A percentile compares a stretch with the other conserved stretches of the same genome.
phyloP scores from a whole-genome alignment of 106 monocot genomes.

The Acanthochlamys bracteata region DNA sequence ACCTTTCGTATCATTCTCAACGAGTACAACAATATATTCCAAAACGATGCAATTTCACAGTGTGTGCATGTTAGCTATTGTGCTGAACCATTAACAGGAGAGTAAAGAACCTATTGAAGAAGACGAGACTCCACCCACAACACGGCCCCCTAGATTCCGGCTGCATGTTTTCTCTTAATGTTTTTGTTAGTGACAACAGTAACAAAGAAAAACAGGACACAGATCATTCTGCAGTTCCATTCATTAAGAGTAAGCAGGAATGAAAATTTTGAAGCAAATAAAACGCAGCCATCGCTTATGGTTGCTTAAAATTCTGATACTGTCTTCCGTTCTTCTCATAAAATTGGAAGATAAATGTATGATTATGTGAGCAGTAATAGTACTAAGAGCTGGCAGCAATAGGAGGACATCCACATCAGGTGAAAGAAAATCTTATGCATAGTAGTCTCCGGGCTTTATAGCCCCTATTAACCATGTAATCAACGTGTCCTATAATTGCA shows the following conservation, averaged over 20 bases:
- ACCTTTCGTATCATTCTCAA: too few species aligned
- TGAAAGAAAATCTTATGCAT: conserved; percentile 82
- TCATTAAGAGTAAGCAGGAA: background rate
- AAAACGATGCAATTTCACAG: background rate
- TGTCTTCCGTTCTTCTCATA: background rate
- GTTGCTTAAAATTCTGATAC: too few species aligned
- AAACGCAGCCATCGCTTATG: background rate
- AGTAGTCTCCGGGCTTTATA: conserved; percentile 98
- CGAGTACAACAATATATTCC: too few species aligned
- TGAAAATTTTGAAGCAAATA: background rate
- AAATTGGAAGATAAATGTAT: background rate
- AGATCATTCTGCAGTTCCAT: background rate
- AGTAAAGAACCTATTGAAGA: conserved; percentile 69
- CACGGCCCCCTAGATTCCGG: conserved; percentile 60
- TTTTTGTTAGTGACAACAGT: background rate
- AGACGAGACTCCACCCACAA: conserved; percentile 83
- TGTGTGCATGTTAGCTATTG: background rate
- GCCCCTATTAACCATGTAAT: conserved; percentile 97
- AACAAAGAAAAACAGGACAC: background rate
- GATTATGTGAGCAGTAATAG: conserved; percentile 84
- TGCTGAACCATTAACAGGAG: conserved; percentile 24
- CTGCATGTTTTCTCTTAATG: conserved; percentile 47
- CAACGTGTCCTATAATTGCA: conserved; percentile 97
- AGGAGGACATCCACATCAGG: conserved; percentile 91
- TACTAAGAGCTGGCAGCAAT: conserved; percentile 89